Base-by-base conservation (phyloP, 306 rosid genomes). In the Lathyrus tuberosus region DNA sequence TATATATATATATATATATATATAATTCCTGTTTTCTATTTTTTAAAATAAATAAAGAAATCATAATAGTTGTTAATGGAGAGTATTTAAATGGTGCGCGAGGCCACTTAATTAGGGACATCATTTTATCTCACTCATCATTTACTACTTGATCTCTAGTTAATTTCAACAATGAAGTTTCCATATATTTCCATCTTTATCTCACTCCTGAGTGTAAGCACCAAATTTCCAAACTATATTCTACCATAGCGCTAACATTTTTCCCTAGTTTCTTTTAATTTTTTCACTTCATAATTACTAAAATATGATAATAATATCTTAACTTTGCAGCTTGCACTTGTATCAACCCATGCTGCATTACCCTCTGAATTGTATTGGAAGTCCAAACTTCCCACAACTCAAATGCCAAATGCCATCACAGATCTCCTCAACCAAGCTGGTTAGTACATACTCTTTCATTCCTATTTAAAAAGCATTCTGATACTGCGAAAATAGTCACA, bases 311-410 rank as follows among this genome's bases (percentile, higher is more conserved):
- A n/a, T n/a, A n/a, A n/a, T 22, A 22, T 22, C 24, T 22, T 22
- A 22, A 24, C 24, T 10, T 41, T 65, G 82, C 70, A 87, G 93
- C 48, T 87, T 75, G 77, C 62, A 15, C 5, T 84, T 61, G 86
- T 49, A 33, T 82, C 62, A 12, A 76, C 87, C 54, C 78, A 88
- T 71, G 97, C 91, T 53, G 81, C 88, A 53, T 44, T 73, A 53
- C 70, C 91, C 1, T 84, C 89, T 52, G 84, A 91, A 69, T 59
- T 84, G 6, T 88, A 88, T 47, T 88, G 93, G 96, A 65, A 69
- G 10, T 84, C 89, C 9, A 79, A 56, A 65, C 80, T 91, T 70
- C 91, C 94, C n/a, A 82, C 80, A 67, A 87, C 47, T 73, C 64
- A 61, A 63, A 73, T 73, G 53, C 77, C 78, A 10, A 63, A 63